phyloP scores from a whole-genome alignment of 2,329 filamentous ascomycete genomes.

The Cladophialophora immunda region DNA sequence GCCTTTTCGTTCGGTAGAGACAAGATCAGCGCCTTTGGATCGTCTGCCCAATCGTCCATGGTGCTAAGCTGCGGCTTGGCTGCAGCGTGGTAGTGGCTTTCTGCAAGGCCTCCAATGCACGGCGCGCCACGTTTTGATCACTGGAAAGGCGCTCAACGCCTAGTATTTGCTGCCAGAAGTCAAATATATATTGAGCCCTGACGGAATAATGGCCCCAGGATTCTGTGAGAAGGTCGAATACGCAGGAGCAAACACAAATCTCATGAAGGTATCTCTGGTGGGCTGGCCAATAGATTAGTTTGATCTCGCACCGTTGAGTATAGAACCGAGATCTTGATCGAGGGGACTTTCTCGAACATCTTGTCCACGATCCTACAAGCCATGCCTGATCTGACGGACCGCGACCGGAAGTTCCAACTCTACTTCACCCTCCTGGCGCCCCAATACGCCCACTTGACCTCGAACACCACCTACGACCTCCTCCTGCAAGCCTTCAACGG shows the following conservation, averaged over 20 bases:
- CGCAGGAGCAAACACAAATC: background rate
- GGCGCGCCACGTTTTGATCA: background rate
- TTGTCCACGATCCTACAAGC: background rate
- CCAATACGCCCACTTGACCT: background rate
- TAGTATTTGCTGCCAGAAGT: background rate
- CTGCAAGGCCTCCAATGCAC: background rate
- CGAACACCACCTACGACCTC: background rate
- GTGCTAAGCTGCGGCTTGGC: background rate
- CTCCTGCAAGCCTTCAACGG: slow-evolving; percentile 4
- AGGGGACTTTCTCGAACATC: too few species aligned
- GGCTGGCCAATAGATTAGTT: background rate
- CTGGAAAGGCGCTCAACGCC: background rate
- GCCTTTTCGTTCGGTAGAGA: too few species aligned
- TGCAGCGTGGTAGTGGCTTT: background rate
- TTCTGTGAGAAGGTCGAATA: background rate
- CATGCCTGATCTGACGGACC: background rate
- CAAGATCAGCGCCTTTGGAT: too few species aligned
- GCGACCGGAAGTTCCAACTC: slow-evolving; percentile 4
- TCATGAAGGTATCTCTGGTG: background rate
- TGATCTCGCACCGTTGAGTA: background rate
- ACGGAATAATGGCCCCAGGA: background rate
- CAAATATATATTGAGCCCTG: background rate
- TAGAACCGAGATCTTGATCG: background rate
- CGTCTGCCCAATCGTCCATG: too few species aligned
- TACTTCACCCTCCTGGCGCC: background rate